Percentiles rank a stretch among this genome's conserved stretches.
Evolutionary conservation across 495 filamentous ascomycete species (phyloP).

Genomic region (Xylaria telfairii): DNA sequence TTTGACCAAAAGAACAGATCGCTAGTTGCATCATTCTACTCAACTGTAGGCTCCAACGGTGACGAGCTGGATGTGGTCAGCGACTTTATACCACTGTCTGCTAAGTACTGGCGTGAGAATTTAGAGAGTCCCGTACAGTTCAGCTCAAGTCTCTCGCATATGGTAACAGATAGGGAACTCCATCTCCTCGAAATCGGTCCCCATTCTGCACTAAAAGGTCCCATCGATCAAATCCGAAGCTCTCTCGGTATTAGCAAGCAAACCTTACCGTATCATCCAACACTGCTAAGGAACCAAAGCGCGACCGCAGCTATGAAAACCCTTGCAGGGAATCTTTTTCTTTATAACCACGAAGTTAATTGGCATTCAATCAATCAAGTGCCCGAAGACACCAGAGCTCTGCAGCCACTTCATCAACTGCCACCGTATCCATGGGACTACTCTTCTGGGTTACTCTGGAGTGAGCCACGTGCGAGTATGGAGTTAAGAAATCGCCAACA

Average conservation of each 20-base stretch:
- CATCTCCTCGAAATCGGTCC: constrained; percentile 67
- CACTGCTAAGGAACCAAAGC: constrained; percentile 25
- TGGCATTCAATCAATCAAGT: too few species aligned
- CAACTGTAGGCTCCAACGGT: too few species aligned
- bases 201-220: constrained; percentile 63
- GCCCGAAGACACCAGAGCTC: too few species aligned
- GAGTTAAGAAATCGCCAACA: constrained; percentile 42
- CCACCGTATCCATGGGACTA: too few species aligned
- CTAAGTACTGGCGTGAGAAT: constrained; percentile 56
- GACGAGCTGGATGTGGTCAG: too few species aligned
- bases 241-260: background rate
- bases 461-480: constrained; percentile 42
- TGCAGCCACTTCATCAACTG: too few species aligned
- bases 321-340: too few species aligned
- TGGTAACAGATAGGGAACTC: constrained; percentile 24
- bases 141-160: constrained; percentile 35
- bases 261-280: constrained; percentile 21
- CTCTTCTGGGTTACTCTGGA: constrained; percentile 34
- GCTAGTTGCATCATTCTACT: too few species aligned
- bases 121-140: constrained; percentile 57
- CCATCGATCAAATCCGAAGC: constrained; percentile 56
- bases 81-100: too few species aligned
- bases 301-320: too few species aligned
- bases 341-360: too few species aligned
- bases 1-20: too few species aligned